Evolutionary conservation across 768 basidiomycete species (phyloP).

Genomic region (Suillus alpinus): DNA sequence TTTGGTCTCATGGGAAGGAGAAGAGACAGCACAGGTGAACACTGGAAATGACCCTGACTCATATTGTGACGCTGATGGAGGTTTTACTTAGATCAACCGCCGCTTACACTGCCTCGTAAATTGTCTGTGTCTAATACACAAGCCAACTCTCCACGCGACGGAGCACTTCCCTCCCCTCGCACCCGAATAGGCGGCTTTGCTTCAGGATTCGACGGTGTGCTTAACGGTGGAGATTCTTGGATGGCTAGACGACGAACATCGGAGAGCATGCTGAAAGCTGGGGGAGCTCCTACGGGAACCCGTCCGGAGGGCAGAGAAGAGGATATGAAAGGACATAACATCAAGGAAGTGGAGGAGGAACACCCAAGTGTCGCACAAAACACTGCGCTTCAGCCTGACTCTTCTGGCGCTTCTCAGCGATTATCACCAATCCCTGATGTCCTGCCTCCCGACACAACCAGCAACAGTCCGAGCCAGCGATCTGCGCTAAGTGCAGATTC

Average conservation of each 20-base stretch:
- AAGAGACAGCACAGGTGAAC: slow-evolving; percentile 67
- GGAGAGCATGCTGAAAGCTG: slow-evolving; percentile 48
- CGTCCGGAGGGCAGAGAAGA: slow-evolving; percentile 40
- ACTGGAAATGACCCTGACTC: neutral
- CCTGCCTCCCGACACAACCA: slow-evolving; percentile 6
- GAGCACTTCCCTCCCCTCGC: slow-evolving; percentile 59
- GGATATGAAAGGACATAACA: slow-evolving; percentile 43
- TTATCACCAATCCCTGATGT: slow-evolving; percentile 12
- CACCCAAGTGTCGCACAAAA: slow-evolving; percentile 4
- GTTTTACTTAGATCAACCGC: slow-evolving; percentile 51
- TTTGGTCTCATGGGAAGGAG: slow-evolving; percentile 61
- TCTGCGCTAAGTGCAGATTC: slow-evolving; percentile 5
- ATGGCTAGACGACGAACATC: slow-evolving; percentile 59
- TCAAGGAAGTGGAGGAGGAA: slow-evolving; percentile 59
- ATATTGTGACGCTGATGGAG: slow-evolving; percentile 8
- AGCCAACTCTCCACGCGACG: slow-evolving; percentile 51
- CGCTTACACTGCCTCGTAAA: slow-evolving; percentile 58
- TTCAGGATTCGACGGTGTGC: slow-evolving; percentile 71
- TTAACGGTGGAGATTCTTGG: slow-evolving; percentile 69
- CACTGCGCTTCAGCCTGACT: slow-evolving; percentile 9
- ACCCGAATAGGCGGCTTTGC: slow-evolving; percentile 53
- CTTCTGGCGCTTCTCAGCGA: slow-evolving; percentile 9
- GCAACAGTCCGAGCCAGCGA: neutral
- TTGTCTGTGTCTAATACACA: slow-evolving; percentile 65
- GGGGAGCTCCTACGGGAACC: slow-evolving; percentile 26